phyloP scores from a whole-genome alignment of 2,329 filamentous ascomycete species.

The Mariannaea sp. region DNA sequence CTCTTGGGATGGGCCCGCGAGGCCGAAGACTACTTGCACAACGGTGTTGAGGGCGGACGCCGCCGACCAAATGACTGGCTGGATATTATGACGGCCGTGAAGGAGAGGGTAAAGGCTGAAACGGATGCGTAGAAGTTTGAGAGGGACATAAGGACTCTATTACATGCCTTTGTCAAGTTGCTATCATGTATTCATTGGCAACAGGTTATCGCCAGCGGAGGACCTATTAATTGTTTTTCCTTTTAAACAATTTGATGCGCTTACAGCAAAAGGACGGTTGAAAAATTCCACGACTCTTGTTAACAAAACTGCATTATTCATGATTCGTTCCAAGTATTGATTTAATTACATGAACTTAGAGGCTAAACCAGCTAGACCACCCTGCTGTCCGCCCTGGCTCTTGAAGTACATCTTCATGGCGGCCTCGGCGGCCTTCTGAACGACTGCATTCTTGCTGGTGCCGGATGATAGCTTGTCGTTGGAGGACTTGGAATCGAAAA shows the following conservation, averaged over 20 bases:
- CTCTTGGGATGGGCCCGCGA: constrained; percentile 64
- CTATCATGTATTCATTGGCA: background rate
- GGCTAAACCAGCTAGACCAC: constrained; percentile 52
- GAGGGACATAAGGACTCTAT: background rate
- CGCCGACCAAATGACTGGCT: constrained; percentile 60
- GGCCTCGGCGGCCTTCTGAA: constrained; percentile 81
- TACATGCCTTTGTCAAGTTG: background rate
- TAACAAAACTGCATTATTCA: background rate
- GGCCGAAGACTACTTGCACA: constrained; percentile 60
- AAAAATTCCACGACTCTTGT: background rate
- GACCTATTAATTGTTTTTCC: constrained; percentile 2
- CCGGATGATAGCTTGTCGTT: constrained; percentile 59
- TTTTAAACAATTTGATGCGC: background rate
- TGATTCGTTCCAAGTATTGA: no score
- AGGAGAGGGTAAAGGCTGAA: constrained; percentile 24
- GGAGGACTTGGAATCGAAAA: constrained; percentile 63
- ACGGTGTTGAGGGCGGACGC: constrained; percentile 53
- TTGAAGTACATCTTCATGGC: constrained; percentile 92
- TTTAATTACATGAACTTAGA: constrained; percentile 49
- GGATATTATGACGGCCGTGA: constrained; percentile 54
- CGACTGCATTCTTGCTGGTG: constrained; percentile 78
- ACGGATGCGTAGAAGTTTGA: constrained; percentile 6
- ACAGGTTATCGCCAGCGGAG: background rate
- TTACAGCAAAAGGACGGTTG: background rate
- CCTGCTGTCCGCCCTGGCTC: constrained; percentile 60